Base-by-base conservation (phyloP, 768 basidiomycete genomes). In the Coprinopsis cinerea region DNA sequence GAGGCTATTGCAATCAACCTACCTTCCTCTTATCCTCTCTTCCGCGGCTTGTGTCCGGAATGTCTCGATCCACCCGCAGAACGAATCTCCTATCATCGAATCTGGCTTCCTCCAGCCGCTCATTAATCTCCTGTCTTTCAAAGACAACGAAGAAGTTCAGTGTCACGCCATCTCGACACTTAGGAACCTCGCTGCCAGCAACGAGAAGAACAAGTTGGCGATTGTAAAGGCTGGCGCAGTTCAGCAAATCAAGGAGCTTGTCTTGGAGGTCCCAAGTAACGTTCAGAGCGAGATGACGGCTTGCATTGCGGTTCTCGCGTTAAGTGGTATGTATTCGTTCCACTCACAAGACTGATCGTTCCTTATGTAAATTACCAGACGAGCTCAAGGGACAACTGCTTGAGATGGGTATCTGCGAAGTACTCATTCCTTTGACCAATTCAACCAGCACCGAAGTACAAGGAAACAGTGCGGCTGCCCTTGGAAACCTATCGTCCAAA, bases 261-360 rank as follows among this genome's bases (percentile, higher is more conserved):
- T 99, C 1, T 73, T 99, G 11, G 88, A 88, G 59, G 95, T 97
- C 1, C 93, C 96, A 2, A 82, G 96, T 72, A 88, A 88, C 54
- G 96, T 99, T 10, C 96, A 99, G 70, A 95, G 92, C 61, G 96
- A 98, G 70, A 99, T 99, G 96, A 99, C 96, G 36, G 96, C 96
- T 4, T 98, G 95, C 59, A 88, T 97, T 37, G 96, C 96, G 15
- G 96, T 98, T 13, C 69, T 99, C 54, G 96, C 95, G 4, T 65
- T 99, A 58, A 95, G 92, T 59, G 94, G 94, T 95, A 64, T 48
- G 87, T 35, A 34, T 15, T 41, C 0, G 11, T 6, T 9, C 10
- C 36, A 39, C 10, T 18, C 9, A 9, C n/a, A n/a, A 7, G 37
- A 11, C 18, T 10, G 10, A 11, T 11, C 18, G 14, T 5, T 48